Evolutionary conservation across 441 rosid species (phyloP), one percentile per base, ranked within the genome.

Genomic region (Adansonia madagascariensis): DNA sequence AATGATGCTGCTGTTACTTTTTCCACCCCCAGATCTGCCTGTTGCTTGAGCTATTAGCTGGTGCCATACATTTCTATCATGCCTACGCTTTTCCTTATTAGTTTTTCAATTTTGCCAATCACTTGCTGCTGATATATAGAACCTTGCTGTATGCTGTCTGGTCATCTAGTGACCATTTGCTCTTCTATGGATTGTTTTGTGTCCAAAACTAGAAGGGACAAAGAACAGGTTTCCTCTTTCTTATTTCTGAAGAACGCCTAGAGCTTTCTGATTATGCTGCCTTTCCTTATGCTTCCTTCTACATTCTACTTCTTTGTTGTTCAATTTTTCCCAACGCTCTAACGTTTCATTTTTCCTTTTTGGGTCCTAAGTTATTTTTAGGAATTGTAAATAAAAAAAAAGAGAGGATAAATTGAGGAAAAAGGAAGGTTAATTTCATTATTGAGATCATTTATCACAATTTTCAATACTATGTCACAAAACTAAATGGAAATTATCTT

Each of bases 41-140:
- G 70, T 75, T 41, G 79, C 77, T 75, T 82, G 65, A 73, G 75
- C 73, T 76, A 61, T 77, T 80, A 77, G 46, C 71, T 12, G 9
- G 24, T 61, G 75, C 50, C 71, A 17, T 20, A 55, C 72, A 60
- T 67, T 49, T 64, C 57, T 69, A 47, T 79, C 65, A 80, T 31
- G 62, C 17, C 1, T 27, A 50, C 46, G 8, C 22, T 70, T 70
- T 70, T 50, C 60, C 46, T 27, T 1, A 17, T 22, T n/a, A 9
- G 44, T 31, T 52, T 70, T 70, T 24, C 60, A 50, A 9, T 50
- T 49, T 49, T 27, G 43, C 15, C 8, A 15, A 15, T 50, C 44
- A 15, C 74, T 50, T 50, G 15, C 31, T 41, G 27, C 1, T 17
- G 24, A 66, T 8, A 4, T 1, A 43, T 66, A 24, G 44, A 43